Base-by-base conservation (phyloP, 768 basidiomycete genomes). In the Tephrocybe sp. region DNA sequence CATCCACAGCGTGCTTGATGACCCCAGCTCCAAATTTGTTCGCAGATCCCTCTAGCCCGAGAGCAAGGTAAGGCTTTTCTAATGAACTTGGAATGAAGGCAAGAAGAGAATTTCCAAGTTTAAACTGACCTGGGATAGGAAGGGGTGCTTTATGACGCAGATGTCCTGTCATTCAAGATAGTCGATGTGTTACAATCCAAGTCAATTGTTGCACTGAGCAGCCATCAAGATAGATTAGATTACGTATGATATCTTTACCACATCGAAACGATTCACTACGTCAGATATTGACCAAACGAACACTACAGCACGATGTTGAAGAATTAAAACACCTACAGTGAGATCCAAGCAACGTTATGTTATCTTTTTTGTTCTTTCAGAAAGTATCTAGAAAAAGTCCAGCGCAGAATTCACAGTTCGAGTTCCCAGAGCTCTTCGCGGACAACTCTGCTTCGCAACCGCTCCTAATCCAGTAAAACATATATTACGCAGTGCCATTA, bases 11-110 rank as follows among this genome's bases (percentile, higher is more conserved):
- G 64, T 99, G 97, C 59, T 82, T 82, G 68, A 98, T 91, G 43
- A 98, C 75, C 9, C 97, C 97, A 16, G 88, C 91, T 10, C 97
- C 97, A 30, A 99, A 79, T 68, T 99, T 99, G 73, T 99, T 99
- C 39, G 97, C 97, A 14, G 92, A 95, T 12, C 97, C 97, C 69
- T 99, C 97, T 32, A 99, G 83, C 17, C 97, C 97, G 16, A 99
- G 81, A n/a, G 96, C 94, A 17, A 97, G 70, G 63, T 84, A 82
- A 13, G 87, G 76, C 45, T 76, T 76, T 53, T 81, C 89, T 91
- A 42, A 9, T 14, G 10, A 32, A 17, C 19, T 26, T n/a, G 19
- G 13, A 58, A 48, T 31, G 33, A 47, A 49, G 39, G 36, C 22
- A n/a, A 39, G 34, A 31, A 14, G 22, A 46, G 26, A 17, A 3